phyloP scores from a whole-genome alignment of 257 asterid genomes.

The Marsdenia floribunda region DNA sequence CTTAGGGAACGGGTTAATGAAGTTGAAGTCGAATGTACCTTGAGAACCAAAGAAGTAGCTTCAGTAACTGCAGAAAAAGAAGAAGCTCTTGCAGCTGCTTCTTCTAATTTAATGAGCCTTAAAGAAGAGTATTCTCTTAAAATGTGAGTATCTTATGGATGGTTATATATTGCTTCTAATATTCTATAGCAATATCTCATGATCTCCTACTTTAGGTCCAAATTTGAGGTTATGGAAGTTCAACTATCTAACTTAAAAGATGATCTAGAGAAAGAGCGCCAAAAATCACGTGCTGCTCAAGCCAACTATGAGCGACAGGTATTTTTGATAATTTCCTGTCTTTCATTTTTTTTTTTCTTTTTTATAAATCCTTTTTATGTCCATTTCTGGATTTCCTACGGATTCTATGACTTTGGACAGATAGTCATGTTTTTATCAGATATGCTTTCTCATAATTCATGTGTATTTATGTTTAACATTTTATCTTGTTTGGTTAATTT shows the following conservation, averaged over 20 bases:
- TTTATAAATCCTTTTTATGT: not conserved
- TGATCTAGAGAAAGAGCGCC: constrained; percentile 76
- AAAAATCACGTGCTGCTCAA: constrained; percentile 71
- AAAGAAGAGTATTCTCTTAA: constrained; percentile 60
- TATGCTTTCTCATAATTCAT: not conserved
- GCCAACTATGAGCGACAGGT: constrained; percentile 95
- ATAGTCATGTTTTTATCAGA: not conserved
- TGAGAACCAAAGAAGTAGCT: constrained; percentile 59
- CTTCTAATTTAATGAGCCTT: constrained; percentile 58
- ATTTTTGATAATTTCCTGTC: not conserved
- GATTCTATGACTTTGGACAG: not conserved
- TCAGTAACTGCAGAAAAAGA: constrained; percentile 68
- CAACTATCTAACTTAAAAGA: constrained; percentile 61
- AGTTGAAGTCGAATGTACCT: constrained; percentile 54
- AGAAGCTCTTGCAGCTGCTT: constrained; percentile 63
- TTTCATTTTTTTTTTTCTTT: not conserved
- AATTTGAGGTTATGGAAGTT: constrained; percentile 55
- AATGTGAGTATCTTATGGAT: constrained; percentile 43
- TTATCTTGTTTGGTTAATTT: constrained; percentile 8
- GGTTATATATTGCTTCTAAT: not conserved
- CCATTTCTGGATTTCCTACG: not conserved
- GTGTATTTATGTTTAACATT: constrained; percentile 7
- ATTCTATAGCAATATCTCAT: not conserved
- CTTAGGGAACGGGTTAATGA: constrained; percentile 49
- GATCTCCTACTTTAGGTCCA: constrained; percentile 43